phyloP scores from a whole-genome alignment of 257 asterid species.

The Rauvolfia tetraphylla region DNA sequence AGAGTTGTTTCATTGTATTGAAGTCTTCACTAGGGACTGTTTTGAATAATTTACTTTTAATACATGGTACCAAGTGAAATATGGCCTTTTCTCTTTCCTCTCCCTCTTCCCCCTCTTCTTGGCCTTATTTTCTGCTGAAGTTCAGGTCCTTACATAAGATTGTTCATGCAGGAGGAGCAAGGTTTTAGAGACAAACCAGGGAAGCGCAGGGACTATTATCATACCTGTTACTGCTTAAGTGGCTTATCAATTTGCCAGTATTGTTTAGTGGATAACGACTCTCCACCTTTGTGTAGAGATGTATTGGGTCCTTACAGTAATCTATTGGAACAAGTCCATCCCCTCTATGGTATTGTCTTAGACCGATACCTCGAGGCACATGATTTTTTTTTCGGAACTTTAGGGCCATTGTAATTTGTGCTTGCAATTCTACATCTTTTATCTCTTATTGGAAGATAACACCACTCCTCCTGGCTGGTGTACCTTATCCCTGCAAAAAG shows the following conservation, averaged over 20 bases:
- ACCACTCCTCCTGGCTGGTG: neutral
- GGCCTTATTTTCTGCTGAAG: neutral
- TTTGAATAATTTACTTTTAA: neutral
- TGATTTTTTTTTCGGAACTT: constrained; percentile 38
- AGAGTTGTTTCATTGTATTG: neutral
- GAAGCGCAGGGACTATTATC: constrained; percentile 83
- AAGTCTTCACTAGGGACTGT: neutral
- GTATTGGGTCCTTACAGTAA: constrained; percentile 82
- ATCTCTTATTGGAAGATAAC: neutral
- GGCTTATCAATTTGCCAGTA: constrained; percentile 82
- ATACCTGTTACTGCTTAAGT: constrained; percentile 89
- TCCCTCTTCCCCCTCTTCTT: neutral
- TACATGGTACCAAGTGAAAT: neutral
- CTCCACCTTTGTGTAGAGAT: constrained; percentile 65
- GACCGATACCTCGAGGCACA: constrained; percentile 67
- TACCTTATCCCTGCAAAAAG: neutral
- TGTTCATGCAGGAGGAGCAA: constrained; percentile 61
- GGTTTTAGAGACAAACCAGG: constrained; percentile 98
- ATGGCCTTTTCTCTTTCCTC: neutral
- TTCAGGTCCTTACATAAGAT: constrained; percentile 13
- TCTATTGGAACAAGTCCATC: constrained; percentile 75
- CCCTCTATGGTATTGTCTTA: constrained; percentile 59
- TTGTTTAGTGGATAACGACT: constrained; percentile 34
- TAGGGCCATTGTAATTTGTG: neutral
- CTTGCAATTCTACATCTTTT: neutral